Percentiles rank a stretch among this genome's conserved stretches.
Evolutionary conservation across 805 yeast species (phyloP).

Genomic region (Candida ponderosae): DNA sequence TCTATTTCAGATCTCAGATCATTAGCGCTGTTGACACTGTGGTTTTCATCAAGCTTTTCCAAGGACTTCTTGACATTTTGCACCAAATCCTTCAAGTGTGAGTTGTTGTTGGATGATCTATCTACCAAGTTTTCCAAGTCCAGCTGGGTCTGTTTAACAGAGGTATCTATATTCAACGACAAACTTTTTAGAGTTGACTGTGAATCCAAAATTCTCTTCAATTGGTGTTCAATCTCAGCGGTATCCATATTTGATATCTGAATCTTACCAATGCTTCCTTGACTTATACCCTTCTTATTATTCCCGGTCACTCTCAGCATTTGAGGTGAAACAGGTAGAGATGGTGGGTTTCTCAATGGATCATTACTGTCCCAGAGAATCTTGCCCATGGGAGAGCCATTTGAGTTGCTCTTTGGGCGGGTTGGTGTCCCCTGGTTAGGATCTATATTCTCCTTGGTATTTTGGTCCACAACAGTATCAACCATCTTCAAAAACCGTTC

Average conservation of each 20-base stretch:
- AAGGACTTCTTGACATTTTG: slow-evolving; percentile 9
- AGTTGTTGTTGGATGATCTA: slow-evolving; percentile 20
- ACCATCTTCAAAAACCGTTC: too few species aligned
- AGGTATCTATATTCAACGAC: slow-evolving; percentile 16
- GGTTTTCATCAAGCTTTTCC: not conserved
- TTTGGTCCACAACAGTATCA: too few species aligned
- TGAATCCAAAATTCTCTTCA: slow-evolving; percentile 19
- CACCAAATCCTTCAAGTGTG: slow-evolving; percentile 18
- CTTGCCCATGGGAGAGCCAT: not conserved
- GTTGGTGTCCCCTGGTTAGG: not conserved
- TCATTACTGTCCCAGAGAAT: slow-evolving; percentile 32
- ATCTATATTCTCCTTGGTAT: not conserved
- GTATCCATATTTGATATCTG: slow-evolving; percentile 11
- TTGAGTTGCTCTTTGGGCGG: not conserved
- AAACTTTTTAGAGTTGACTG: slow-evolving; percentile 23
- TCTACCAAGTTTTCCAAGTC: slow-evolving; percentile 19
- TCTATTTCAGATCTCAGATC: not conserved
- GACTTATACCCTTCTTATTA: slow-evolving; percentile 5
- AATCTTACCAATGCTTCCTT: slow-evolving; percentile 16
- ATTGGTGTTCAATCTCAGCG: slow-evolving; percentile 17
- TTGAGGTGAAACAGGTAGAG: slow-evolving; percentile 32
- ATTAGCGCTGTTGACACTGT: too few species aligned
- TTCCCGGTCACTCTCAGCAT: slow-evolving; percentile 20
- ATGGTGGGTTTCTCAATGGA: slow-evolving; percentile 32
- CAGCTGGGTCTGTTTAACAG: slow-evolving; percentile 20